phyloP scores from a whole-genome alignment of 2,329 filamentous ascomycete genomes.

The Beauveria sp. region DNA sequence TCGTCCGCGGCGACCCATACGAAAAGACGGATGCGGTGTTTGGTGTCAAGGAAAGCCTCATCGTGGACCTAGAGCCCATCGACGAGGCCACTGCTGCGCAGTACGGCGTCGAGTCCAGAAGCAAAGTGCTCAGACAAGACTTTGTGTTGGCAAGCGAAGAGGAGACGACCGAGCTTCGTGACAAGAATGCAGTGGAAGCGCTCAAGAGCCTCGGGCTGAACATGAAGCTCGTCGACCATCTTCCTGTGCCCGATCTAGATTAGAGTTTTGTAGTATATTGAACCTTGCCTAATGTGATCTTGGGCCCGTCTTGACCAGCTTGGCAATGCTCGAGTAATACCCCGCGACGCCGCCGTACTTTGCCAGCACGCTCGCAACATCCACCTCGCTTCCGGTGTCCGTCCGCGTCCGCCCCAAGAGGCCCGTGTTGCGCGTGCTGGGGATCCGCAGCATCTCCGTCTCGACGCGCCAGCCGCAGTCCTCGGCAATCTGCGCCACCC shows the following conservation, averaged over 20 bases:
- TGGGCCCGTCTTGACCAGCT: conserved; percentile 46
- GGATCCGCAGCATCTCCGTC: conserved; percentile 81
- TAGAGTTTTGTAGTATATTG: not conserved
- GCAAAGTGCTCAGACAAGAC: conserved; percentile 59
- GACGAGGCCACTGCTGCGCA: conserved; percentile 46
- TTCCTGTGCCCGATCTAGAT: conserved; percentile 64
- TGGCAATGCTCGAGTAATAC: conserved; percentile 52
- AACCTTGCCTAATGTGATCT: not conserved
- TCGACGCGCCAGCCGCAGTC: conserved; percentile 72
- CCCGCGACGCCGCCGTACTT: conserved; percentile 49
- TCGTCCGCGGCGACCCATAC: conserved; percentile 70
- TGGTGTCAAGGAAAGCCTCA: conserved; percentile 72
- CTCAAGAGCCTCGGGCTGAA: conserved; percentile 58
- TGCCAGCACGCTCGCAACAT: conserved; percentile 37
- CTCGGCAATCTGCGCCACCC: conserved; percentile 61
- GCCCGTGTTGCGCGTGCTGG: conserved; percentile 80
- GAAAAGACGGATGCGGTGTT: conserved; percentile 81
- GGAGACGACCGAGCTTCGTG: conserved; percentile 59
- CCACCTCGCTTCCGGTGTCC: conserved; percentile 22
- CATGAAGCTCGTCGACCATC: conserved; percentile 63
- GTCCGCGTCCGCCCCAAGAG: conserved; percentile 58
- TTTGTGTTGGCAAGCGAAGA: conserved; percentile 69
- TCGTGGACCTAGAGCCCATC: conserved; percentile 54
- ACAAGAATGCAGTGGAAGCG: conserved; percentile 56
- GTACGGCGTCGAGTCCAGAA: conserved; percentile 58